Evolutionary conservation across 805 yeast genomes (phyloP), one percentile per base, ranked within the genome.

Genomic region (Starmerella stigmatis): DNA sequence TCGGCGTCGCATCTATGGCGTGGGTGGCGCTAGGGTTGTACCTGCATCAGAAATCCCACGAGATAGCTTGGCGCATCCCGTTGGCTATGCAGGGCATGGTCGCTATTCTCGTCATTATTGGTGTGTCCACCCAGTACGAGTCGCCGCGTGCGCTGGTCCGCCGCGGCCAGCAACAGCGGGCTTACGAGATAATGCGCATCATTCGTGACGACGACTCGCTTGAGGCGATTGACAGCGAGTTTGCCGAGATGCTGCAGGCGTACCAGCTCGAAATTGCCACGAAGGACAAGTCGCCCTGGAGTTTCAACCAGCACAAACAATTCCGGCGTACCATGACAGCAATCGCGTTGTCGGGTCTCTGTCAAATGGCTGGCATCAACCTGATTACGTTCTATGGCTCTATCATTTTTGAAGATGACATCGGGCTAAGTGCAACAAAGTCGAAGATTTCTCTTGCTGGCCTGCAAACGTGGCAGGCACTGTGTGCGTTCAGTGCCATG

Each of bases 11-110:
- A 47, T 65, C 78, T 53, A 81, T 84, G 30, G 76, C 78, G 59
- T 79, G 83, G 81, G 63, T 78, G 43, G 79, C 74, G 59, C 77
- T 75, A 56, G 86, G 85, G 21, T 66, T 78, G 31, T 76, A 76
- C 23, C 76, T 74, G 56, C 72, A 74, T n/a, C 65, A 76, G 21
- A 29, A 26, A 21, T 71, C 75, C 9, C 75, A 72, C 57, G 71
- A 42, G 20, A 63, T 69, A 11, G 66, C 75, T n/a, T 81, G 86
- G 85, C 73, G 88, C 63, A 67, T 81, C 55, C 86, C 88, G 12
- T 68, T 81, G 44, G 78, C 81, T 6, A 57, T 73, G 48, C 78
- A 73, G 51, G 66, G 72, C 33, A 51, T 73, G 36, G 75, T 75
- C 36, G 76, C 78, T n/a, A 41, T 61, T 10, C 38, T 70, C 21